These are phyloP conservation scores for Colletotrichum shisoi DNA, from an alignment of 2,329 filamentous ascomycete genomes.

Conservation along the genomic window DNA sequence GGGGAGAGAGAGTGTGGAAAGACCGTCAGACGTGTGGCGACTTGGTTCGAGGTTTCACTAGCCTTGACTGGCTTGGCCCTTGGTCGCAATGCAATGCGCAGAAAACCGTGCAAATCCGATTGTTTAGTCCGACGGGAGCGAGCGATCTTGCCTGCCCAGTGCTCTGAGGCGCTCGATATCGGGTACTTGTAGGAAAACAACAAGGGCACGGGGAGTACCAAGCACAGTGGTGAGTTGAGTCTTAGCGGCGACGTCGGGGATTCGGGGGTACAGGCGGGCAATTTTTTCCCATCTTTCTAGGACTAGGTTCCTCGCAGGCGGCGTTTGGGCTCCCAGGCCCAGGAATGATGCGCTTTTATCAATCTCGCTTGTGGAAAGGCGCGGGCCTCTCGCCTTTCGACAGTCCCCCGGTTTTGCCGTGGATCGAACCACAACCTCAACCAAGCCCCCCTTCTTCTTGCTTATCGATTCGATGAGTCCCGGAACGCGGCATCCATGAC, in stretches of 20 bases:
- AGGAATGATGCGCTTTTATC: slow-evolving; percentile 39
- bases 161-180: background rate
- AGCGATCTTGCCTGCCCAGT: slow-evolving; percentile 10
- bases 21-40: slow-evolving; percentile 33
- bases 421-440: slow-evolving; percentile 36
- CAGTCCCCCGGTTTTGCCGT: slow-evolving; percentile 38
- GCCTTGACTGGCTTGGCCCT: slow-evolving; percentile 35
- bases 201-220: slow-evolving; percentile 6
- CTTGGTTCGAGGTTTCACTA: slow-evolving; percentile 37
- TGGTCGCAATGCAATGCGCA: slow-evolving; percentile 34
- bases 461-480: background rate
- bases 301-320: background rate
- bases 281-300: slow-evolving; percentile 22
- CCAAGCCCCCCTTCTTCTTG: background rate
- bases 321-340: slow-evolving; percentile 18
- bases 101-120: slow-evolving; percentile 5
- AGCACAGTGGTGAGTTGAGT: slow-evolving; percentile 8
- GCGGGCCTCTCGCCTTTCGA: slow-evolving; percentile 39
- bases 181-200: slow-evolving; percentile 14
- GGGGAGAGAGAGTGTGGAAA: slow-evolving; percentile 2
- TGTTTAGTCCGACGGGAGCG: background rate
- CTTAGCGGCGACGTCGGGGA: slow-evolving; percentile 33
- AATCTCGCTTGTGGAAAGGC: slow-evolving; percentile 39
- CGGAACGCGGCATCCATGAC: slow-evolving; percentile 1
- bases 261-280: slow-evolving; percentile 21